Evolutionary conservation across 1,284 basidiomycete species (phyloP), one percentile per base, ranked within the genome.

Genomic region (Boletellus deceptivus): DNA sequence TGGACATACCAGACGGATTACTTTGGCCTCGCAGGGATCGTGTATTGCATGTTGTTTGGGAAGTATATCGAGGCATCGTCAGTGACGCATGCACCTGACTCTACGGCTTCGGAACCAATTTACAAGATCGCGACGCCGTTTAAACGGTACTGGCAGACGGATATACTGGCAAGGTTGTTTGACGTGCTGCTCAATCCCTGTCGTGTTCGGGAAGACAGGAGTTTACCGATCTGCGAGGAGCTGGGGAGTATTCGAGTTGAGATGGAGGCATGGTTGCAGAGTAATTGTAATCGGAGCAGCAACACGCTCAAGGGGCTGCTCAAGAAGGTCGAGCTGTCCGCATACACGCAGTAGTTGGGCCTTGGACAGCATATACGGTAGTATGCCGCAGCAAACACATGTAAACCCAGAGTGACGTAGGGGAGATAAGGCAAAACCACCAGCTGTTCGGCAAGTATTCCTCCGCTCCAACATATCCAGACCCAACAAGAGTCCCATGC

Each of bases 1-100:
- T 99, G 95, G 93, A 94, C 87, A 44, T 98, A 84, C 72, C 89
- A 99, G 69, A 85, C 93, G 2, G 97, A 99, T 71, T 99, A 99
- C 72, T 93, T 86, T 64, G 97, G 97, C 16, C 79, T 98, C 17
- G 93, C 93, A 0, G 86, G 92, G 41, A 88, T 99, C 59, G 82
- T 93, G 29, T 96, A 94, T 72, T 97, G 93, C 73, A 84, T 99
- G 79, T 80, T 99, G 24, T 98, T 95, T 65, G 96, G 96, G 22
- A 92, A 91, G 70, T 97, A 98, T 73, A 93, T 98, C 66, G 85
- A 91, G 60, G 83, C 81, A 4, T 77, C 76, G 42, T 76, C 84
- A 6, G 72, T 89, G 38, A 70, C 67, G 17, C 62, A 69, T 11
- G 64, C 67, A 5, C 55, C 66, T 3, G 64, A 59, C 14, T 68